Evolutionary conservation across 768 basidiomycete genomes (phyloP).

Genomic region (Pisolithus orientalis): DNA sequence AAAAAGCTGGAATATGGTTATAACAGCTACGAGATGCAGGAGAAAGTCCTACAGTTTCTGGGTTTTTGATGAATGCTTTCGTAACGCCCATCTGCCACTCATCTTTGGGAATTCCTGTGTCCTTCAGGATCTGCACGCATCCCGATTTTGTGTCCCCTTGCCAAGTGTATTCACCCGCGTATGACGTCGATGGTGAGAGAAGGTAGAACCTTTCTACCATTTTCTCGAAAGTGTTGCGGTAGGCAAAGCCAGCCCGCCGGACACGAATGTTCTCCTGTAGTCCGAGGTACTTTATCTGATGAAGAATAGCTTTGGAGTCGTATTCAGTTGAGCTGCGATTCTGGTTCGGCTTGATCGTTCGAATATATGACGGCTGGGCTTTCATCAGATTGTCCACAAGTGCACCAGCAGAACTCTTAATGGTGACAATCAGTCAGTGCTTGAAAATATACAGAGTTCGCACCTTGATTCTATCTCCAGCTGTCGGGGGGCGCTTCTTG

Average conservation of each 20-base stretch:
- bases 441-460: constrained; percentile 3
- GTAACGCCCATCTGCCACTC: constrained; percentile 99
- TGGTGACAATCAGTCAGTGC: background rate
- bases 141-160: constrained; percentile 84
- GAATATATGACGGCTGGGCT: constrained; percentile 95
- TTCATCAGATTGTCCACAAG: constrained; percentile 98
- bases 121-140: constrained; percentile 87
- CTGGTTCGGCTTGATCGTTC: constrained; percentile 98
- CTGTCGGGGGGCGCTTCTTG: constrained; percentile 97
- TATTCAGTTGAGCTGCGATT: constrained; percentile 91
- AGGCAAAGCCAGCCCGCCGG: constrained; percentile 95
- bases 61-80: constrained; percentile 99
- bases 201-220: constrained; percentile 99
- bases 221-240: constrained; percentile 97
- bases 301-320: constrained; percentile 89
- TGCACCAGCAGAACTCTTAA: constrained; percentile 83
- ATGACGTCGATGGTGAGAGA: constrained; percentile 89
- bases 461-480: constrained; percentile 96
- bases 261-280: constrained; percentile 98
- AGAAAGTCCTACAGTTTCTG: constrained; percentile 71
- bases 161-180: constrained; percentile 99
- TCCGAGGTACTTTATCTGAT: constrained; percentile 99
- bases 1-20: constrained; percentile 61
- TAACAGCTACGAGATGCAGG: background rate
- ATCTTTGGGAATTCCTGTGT: constrained; percentile 92